A percentile compares a stretch with the other conserved stretches of the same genome.
Evolutionary conservation across 169 alveolate species (phyloP).

Genomic region (Plasmodium gonderi): DNA sequence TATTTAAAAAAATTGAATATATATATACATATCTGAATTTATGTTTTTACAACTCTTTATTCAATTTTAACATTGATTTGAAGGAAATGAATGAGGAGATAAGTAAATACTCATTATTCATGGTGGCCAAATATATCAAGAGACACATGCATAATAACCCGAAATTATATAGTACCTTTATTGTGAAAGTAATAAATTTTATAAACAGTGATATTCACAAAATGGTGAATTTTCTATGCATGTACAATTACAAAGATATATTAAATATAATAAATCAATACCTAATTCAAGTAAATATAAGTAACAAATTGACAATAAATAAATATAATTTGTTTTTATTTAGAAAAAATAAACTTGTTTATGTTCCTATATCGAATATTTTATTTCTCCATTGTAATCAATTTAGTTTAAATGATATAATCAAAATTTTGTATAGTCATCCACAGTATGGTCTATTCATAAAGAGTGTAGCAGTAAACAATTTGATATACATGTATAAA

Average conservation of each 20-base stretch:
- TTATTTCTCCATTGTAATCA: constrained; percentile 51
- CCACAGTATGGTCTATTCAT: constrained; percentile 55
- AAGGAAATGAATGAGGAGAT: constrained; percentile 42
- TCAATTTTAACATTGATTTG: constrained; percentile 8
- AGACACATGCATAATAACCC: constrained; percentile 25
- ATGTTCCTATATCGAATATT: constrained; percentile 54
- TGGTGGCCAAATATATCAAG: constrained; percentile 23
- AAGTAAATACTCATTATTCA: constrained; percentile 21
- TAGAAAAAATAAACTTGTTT: constrained; percentile 18
- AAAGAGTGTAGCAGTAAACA: constrained; percentile 33
- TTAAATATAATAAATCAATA: constrained; percentile 31
- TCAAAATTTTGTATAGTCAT: constrained; percentile 50
- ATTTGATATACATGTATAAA: constrained; percentile 45
- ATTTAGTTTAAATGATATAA: constrained; percentile 33
- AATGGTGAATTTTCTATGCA: constrained; percentile 24
- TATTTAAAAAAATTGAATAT: constrained; percentile 57
- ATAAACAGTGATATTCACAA: constrained; percentile 24
- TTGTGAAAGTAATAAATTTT: constrained; percentile 21
- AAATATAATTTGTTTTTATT: constrained; percentile 47
- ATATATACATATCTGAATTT: constrained; percentile 46
- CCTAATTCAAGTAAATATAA: constrained; percentile 29
- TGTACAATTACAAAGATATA: constrained; percentile 26
- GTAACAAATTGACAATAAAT: constrained; percentile 29
- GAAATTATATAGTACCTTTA: constrained; percentile 22
- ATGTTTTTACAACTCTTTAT: constrained; percentile 21